Conservation (phyloP, 1,139 yeast species). For the Magnusiomyces sp. region DNA sequence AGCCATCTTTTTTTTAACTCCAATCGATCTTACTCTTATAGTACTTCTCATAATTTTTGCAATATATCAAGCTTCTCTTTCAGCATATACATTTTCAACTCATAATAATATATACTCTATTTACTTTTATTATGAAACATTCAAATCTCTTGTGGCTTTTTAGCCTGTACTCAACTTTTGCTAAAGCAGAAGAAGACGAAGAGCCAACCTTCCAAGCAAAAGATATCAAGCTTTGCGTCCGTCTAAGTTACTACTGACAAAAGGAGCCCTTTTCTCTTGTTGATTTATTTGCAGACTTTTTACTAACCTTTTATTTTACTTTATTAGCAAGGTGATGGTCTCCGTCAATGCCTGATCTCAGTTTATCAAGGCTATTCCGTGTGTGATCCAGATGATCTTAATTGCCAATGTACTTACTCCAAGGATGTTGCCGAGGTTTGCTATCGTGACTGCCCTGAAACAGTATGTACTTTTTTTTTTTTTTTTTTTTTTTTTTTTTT, state of each 20-base stretch:
- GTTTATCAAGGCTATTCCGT: slow-evolving; percentile 16
- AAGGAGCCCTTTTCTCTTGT: not conserved
- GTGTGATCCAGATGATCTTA: slow-evolving; percentile 18
- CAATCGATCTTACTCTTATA: too few species aligned
- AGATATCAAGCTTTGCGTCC: too few species aligned
- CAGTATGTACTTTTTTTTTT: slow-evolving; percentile 13
- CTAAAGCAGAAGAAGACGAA: too few species aligned
- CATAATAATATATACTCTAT: too few species aligned
- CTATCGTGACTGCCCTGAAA: slow-evolving; percentile 17
- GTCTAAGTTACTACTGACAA: too few species aligned
- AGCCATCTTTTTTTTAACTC: not conserved
- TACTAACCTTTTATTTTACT: not conserved
- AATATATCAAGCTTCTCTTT: too few species aligned
- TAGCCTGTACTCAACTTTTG: too few species aligned
- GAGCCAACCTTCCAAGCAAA: too few species aligned
- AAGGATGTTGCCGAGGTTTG: slow-evolving; percentile 19
- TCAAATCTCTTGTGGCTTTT: too few species aligned
- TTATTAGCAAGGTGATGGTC: slow-evolving; percentile 12
- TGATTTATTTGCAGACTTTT: not conserved
- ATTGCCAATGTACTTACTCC: slow-evolving; percentile 21
- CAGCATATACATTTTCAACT: too few species aligned
- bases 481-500: not conserved
- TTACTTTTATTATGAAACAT: too few species aligned
- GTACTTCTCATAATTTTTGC: too few species aligned
- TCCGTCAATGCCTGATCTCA: slow-evolving; percentile 10